A percentile compares a stretch with the other conserved stretches of the same genome.
These are phyloP conservation scores for Fusarium algeriense DNA, from an alignment of 2,329 filamentous ascomycete genomes.

Conservation along the genomic window DNA sequence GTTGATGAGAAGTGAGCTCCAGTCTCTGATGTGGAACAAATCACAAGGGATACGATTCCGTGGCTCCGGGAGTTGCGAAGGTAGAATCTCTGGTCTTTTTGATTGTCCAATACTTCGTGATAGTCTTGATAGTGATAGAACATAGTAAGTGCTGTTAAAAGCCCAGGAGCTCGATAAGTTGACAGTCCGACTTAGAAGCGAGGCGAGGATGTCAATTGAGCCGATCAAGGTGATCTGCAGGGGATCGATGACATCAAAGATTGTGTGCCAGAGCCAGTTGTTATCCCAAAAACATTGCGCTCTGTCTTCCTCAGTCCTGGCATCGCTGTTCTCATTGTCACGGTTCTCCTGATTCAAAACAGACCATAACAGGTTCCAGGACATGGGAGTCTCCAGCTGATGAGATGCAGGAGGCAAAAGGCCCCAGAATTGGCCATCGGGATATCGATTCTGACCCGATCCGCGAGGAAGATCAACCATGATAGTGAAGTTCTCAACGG, in stretches of 20 bases:
- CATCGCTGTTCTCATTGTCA: slow-evolving; percentile 36
- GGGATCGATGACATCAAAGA: slow-evolving; percentile 68
- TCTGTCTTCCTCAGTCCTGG: slow-evolving; percentile 24
- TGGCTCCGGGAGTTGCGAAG: slow-evolving; percentile 26
- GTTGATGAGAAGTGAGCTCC: slow-evolving; percentile 76
- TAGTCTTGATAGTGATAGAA: slow-evolving; percentile 62
- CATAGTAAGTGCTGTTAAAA: slow-evolving; percentile 73
- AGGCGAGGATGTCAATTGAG: slow-evolving; percentile 71
- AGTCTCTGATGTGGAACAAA: slow-evolving; percentile 71
- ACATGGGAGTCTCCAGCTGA: slow-evolving; percentile 29
- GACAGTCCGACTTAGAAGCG: slow-evolving; percentile 68
- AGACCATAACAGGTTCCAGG: slow-evolving; percentile 47
- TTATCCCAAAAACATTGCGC: slow-evolving; percentile 44
- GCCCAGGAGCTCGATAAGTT: slow-evolving; percentile 71
- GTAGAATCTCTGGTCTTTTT: slow-evolving; percentile 6
- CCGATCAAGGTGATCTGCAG: slow-evolving; percentile 68
- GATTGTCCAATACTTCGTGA: neutral
- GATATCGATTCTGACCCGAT: slow-evolving; percentile 45
- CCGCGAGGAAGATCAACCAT: slow-evolving; percentile 51
- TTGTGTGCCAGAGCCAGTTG: slow-evolving; percentile 66
- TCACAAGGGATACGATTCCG: slow-evolving; percentile 46
- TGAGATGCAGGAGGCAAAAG: slow-evolving; percentile 47
- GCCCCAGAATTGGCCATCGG: slow-evolving; percentile 46
- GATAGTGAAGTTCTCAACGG: slow-evolving; percentile 58
- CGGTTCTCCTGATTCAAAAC: slow-evolving; percentile 21